Percentiles rank a stretch among this genome's conserved stretches.
Conservation (phyloP, 106 monocot species). For the Acanthochlamys bracteata region DNA sequence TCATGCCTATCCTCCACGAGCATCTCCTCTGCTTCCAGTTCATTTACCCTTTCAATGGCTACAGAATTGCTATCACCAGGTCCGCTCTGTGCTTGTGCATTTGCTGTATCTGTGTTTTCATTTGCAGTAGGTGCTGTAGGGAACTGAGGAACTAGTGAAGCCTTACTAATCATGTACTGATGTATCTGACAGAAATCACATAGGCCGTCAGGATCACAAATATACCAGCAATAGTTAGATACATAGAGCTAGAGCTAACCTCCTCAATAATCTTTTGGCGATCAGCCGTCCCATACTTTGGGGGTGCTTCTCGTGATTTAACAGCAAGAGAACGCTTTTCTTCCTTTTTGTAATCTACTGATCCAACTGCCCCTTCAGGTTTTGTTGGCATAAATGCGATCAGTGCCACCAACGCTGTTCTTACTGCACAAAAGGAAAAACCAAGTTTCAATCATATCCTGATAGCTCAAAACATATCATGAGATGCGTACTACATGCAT, state of each 20-base stretch:
- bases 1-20: slow-evolving; percentile 2
- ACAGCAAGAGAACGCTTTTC: slow-evolving; percentile 74
- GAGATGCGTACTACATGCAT: background rate
- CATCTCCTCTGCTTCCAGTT: slow-evolving; percentile 21
- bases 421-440: slow-evolving; percentile 33
- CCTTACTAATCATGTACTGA: slow-evolving; percentile 71
- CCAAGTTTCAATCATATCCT: background rate
- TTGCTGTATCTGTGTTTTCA: background rate
- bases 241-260: slow-evolving; percentile 12
- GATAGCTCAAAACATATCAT: background rate
- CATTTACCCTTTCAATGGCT: slow-evolving; percentile 5
- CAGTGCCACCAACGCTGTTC: slow-evolving; percentile 87
- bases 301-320: slow-evolving; percentile 69
- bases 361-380: slow-evolving; percentile 89
- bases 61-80: slow-evolving; percentile 2
- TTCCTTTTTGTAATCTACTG: slow-evolving; percentile 91
- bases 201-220: background rate
- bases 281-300: slow-evolving; percentile 62
- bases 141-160: slow-evolving; percentile 51
- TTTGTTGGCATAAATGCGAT: slow-evolving; percentile 98
- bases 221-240: background rate
- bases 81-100: slow-evolving; percentile 11
- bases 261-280: slow-evolving; percentile 80
- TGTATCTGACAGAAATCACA: slow-evolving; percentile 48
- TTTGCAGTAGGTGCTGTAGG: slow-evolving; percentile 2